Evolutionary conservation across 2,329 filamentous ascomycete genomes (phyloP).

Genomic region (Penicillium sp.): DNA sequence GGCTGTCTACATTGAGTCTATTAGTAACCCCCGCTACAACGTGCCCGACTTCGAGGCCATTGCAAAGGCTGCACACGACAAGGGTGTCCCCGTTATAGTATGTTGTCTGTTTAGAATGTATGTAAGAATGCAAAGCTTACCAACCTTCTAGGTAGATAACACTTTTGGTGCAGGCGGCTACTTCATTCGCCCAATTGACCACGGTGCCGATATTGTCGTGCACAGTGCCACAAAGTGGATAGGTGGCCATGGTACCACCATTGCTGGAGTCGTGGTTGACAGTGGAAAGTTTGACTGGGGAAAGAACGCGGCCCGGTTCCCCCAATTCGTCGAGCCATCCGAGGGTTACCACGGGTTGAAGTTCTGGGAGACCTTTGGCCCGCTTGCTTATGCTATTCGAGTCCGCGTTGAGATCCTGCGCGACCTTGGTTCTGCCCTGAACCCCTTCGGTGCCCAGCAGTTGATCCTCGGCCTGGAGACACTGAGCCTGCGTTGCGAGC

Average conservation of each 20-base stretch:
- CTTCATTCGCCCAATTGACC: constrained; percentile 79
- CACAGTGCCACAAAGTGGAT: constrained; percentile 98
- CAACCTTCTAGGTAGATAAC: constrained; percentile 70
- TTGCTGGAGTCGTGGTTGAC: constrained; percentile 82
- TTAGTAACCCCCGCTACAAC: constrained; percentile 92
- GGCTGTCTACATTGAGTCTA: constrained; percentile 86
- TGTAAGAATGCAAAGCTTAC: background rate
- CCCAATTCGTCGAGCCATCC: constrained; percentile 81
- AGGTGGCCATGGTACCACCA: constrained; percentile 88
- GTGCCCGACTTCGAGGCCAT: constrained; percentile 88
- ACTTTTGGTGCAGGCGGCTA: constrained; percentile 93
- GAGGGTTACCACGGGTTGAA: constrained; percentile 90
- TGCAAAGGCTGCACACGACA: constrained; percentile 71
- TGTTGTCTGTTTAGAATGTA: constrained; percentile 15
- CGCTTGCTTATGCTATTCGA: constrained; percentile 80
- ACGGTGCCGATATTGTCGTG: constrained; percentile 90
- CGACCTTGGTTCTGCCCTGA: constrained; percentile 78
- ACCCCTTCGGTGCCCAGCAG: constrained; percentile 91
- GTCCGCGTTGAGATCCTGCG: constrained; percentile 86
- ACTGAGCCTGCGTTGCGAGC: constrained; percentile 77
- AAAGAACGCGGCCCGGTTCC: constrained; percentile 77
- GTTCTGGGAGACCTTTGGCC: constrained; percentile 90
- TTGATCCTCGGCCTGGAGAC: constrained; percentile 87
- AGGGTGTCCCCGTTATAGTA: constrained; percentile 64
- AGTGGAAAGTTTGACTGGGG: constrained; percentile 94